A percentile compares a stretch with the other conserved stretches of the same genome.
Conservation (phyloP, 2,329 filamentous ascomycete species). For the Beauveria bassiana region DNA sequence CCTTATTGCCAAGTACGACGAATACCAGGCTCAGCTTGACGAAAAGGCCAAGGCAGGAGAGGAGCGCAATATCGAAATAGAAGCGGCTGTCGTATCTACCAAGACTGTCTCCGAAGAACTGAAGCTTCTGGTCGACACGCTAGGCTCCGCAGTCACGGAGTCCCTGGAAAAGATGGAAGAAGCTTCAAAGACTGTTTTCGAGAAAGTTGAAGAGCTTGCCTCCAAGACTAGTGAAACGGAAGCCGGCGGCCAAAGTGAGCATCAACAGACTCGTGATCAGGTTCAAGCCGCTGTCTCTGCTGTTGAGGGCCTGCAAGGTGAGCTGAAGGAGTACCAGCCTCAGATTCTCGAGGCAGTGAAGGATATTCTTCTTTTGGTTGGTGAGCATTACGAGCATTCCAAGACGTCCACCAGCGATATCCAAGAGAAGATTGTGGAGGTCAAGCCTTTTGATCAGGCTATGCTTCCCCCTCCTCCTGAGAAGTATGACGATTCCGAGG, state of each 20-base stretch:
- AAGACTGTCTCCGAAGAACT: conserved; percentile 82
- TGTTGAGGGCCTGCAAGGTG: conserved; percentile 68
- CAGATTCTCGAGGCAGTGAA: conserved; percentile 81
- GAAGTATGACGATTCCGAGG: conserved; percentile 49
- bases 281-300: conserved; percentile 65
- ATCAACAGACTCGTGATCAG: conserved; percentile 75
- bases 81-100: conserved; percentile 65
- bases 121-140: conserved; percentile 75
- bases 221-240: conserved; percentile 69
- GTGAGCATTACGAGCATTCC: conserved; percentile 82
- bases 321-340: conserved; percentile 77
- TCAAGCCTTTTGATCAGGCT: conserved; percentile 51
- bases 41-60: conserved; percentile 67
- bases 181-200: conserved; percentile 80
- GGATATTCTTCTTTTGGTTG: conserved; percentile 75
- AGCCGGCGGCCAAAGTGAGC: conserved; percentile 65
- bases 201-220: conserved; percentile 71
- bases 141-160: conserved; percentile 73
- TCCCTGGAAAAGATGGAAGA: conserved; percentile 80
- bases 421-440: conserved; percentile 52
- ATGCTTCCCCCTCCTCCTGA: conserved; percentile 45
- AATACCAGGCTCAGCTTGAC: conserved; percentile 67
- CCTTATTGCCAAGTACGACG: conserved; percentile 80
- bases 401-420: conserved; percentile 54
- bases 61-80: conserved; percentile 63